Evolutionary conservation across 2,329 filamentous ascomycete species (phyloP), one percentile per base, ranked within the genome.

Genomic region (Aspergillus sp.): DNA sequence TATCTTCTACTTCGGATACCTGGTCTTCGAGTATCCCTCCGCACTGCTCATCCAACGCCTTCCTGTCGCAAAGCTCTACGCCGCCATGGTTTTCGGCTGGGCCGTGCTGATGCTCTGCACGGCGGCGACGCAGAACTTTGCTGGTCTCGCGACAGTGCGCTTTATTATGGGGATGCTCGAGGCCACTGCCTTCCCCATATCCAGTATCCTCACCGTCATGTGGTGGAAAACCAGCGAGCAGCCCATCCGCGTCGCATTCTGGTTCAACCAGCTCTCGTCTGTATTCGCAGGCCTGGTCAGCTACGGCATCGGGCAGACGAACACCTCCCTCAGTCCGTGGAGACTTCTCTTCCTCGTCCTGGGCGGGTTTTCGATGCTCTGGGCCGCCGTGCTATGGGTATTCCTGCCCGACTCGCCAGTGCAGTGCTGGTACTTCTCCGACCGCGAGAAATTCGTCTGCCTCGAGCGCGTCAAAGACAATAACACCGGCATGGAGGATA

Each of bases 331-430:
- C n/a, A 57, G 58, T 11, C 59, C 46, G 8, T 72, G 70, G 70
- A 60, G 69, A 17, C 63, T 69, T 6, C 62, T 72, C n/a, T 72
- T 70, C 44, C 56, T 73, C 15, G 61, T 68, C 15, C 64, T 70
- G 20, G 70, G 70, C 15, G 64, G 60, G 2, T 49, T 72, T 15
- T 70, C 74, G 2, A 64, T 73, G 17, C 57, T 67, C 15, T 63
- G 67, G 58, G 67, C 67, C 2, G 47, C 63, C 9, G 15, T 72
- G 9, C 65, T 75, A 3, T 61, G 61, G 5, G 41, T 72, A 8
- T 67, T 68, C 30, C 61, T 75, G 8, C 73, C 73, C 1, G 73
- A 75, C 57, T 69, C 65, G 12, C 73, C 73, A 0, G 69, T 74
- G 42, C 67, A 65, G 52, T 71, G 71, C 12, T 68, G 65, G 46